Percentiles rank a stretch among this genome's conserved stretches.
These are phyloP conservation scores for Ogataea chonburiensis DNA, from an alignment of 805 yeast species.

Conservation along the genomic window DNA sequence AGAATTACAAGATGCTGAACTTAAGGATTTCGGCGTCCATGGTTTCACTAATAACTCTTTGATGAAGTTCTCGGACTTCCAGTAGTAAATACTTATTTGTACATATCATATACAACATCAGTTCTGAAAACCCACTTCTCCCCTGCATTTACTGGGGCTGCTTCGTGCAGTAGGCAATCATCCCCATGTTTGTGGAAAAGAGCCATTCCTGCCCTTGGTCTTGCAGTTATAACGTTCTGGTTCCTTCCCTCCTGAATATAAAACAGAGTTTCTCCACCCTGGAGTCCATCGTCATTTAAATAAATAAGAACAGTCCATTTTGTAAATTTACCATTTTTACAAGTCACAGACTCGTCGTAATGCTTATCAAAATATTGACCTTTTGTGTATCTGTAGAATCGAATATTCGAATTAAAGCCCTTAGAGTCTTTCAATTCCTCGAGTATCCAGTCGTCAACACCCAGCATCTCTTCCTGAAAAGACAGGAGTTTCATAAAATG, in stretches of 20 bases:
- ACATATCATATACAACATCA: constrained; percentile 43
- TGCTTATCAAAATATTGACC: constrained; percentile 63
- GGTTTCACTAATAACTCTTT: constrained; percentile 27
- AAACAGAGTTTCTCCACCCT: constrained; percentile 62
- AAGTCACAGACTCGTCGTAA: constrained; percentile 55
- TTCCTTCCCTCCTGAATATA: constrained; percentile 29
- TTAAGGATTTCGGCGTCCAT: constrained; percentile 17
- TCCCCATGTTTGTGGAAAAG: constrained; percentile 65
- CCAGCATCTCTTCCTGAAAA: constrained; percentile 31
- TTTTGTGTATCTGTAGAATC: constrained; percentile 52
- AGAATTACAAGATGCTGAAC: constrained; percentile 3
- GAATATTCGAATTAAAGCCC: constrained; percentile 54
- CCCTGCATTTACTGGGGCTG: constrained; percentile 48
- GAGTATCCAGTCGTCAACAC: constrained; percentile 29
- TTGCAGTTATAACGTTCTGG: constrained; percentile 32
- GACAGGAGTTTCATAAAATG: constrained; percentile 36
- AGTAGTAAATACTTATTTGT: constrained; percentile 13
- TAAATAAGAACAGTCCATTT: constrained; percentile 61
- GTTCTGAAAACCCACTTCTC: constrained; percentile 64
- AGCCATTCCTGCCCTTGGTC: constrained; percentile 55
- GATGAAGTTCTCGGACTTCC: constrained; percentile 27
- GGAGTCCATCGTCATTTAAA: constrained; percentile 53
- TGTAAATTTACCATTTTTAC: constrained; percentile 40
- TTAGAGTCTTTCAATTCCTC: constrained; percentile 38
- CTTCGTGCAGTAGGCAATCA: constrained; percentile 62